Evolutionary conservation across 2,329 filamentous ascomycete species (phyloP), one percentile per base, ranked within the genome.

Genomic region (Cladosporium sp.): DNA sequence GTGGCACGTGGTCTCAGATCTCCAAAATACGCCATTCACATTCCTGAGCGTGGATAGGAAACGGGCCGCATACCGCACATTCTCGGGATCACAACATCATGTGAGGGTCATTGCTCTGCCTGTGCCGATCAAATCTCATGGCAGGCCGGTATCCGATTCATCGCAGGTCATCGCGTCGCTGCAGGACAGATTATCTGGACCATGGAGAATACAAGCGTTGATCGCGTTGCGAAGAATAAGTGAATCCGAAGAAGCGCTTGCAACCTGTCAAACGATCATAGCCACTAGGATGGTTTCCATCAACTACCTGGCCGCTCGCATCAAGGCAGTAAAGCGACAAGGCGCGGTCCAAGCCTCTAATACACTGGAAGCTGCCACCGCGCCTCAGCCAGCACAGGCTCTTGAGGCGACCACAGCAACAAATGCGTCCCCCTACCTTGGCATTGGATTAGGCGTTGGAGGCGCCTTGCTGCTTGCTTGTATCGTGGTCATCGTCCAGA

Each of bases 1-100:
- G 22, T 28, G 22, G 22, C 22, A 28, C 22, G 22, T 28, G 22
- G 22, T 28, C 22, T 28, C 22, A 28, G 22, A 7, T 7, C 7
- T 28, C 22, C 22, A 28, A 28, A 28, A 7, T 28, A 4, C 22
- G 7, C 22, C 22, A 28, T 28, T 57, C 58, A 55, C 69, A 71
- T 72, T 71, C 69, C 68, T 58, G 31, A 16, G 53, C 43, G 63
- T 66, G 62, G 65, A 66, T 57, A 62, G 66, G 65, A 66, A 61
- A 71, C 67, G 57, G 54, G 43, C 54, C 49, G 59, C 62, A 66
- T 66, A 56, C 62, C 63, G 50, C 58, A 50, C 52, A 55, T 48
- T 58, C 56, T 60, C 57, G 19, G 63, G 44, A 61, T 57, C 62
- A 66, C 51, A 64, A 63, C 63, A 66, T 57, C 33, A 43, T 46